Base-by-base conservation (phyloP, 768 basidiomycete species). In the Collybiopsis luxurians region DNA sequence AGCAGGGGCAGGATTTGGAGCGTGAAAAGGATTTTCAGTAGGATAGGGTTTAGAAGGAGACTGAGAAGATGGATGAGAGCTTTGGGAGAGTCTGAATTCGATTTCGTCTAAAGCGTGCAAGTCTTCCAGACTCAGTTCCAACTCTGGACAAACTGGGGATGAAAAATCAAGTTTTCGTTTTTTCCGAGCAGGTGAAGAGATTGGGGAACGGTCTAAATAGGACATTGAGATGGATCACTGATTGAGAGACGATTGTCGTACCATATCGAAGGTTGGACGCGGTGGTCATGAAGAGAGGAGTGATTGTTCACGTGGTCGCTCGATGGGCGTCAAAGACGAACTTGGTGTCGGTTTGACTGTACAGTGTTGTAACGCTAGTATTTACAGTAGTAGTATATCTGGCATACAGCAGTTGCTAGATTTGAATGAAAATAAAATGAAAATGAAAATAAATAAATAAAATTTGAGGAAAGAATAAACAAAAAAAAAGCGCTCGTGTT, bases 81-180 rank as follows among this genome's bases (percentile, higher is more conserved):
- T 53, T 45, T 81, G 81, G 4, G 80, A 78, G 1, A 82, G 69
- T 45, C 63, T 69, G 4, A 72, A 70, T 27, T 85, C 79, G 11
- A 85, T 65, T 36, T 72, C 72, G 64, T 86, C 84, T 44, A 84
- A 78, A 3, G 80, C 83, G 34, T 72, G 70, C 11, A 87, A 65
- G 54, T 86, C 80, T 31, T 83, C 79, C 58, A 82, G 78, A 50
- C 78, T 87, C 53, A 83, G 65, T 21, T 55, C 53, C 23, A 44
- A 13, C 7, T 79, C 79, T 54, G 53, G 6, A 59, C 70, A 23
- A 81, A 64, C 59, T 79, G 79, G 45, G 21, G 81, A 81, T 1
- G 87, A 86, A 0, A 86, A 87, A 0, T 86, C 85, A 27, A 87
- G 75, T 40, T 87, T 76, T 61, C 81, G 80, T 21, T 83, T 76